A percentile compares a stretch with the other conserved stretches of the same genome.
These are phyloP conservation scores for Cordyceps farinosa DNA, from an alignment of 2,329 filamentous ascomycete genomes.

Conservation along the genomic window DNA sequence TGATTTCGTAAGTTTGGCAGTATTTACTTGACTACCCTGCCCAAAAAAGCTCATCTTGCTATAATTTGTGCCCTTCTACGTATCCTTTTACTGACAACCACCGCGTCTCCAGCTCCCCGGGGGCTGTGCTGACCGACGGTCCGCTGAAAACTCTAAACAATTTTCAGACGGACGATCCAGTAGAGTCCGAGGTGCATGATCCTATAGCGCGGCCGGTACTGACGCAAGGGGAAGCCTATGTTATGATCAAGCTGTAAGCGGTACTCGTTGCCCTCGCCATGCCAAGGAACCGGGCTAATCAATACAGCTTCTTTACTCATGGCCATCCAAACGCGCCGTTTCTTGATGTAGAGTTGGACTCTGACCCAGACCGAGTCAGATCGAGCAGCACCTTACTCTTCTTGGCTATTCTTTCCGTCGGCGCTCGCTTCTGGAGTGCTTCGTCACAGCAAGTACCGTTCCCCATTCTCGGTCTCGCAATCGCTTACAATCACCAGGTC, in stretches of 20 bases:
- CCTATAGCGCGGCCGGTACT: background rate
- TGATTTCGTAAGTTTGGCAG: background rate
- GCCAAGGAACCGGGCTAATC: background rate
- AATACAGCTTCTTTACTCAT: background rate
- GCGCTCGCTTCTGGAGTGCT: constrained; percentile 3
- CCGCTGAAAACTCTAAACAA: constrained; percentile 1
- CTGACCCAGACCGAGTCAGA: background rate
- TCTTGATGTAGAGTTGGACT: background rate
- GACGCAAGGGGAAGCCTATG: background rate
- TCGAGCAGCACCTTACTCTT: background rate
- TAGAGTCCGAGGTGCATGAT: background rate
- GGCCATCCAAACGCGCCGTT: constrained; percentile 4
- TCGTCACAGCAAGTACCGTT: background rate
- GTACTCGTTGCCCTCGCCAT: background rate
- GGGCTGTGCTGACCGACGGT: background rate
- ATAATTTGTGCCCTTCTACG: background rate
- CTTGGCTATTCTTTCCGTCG: background rate
- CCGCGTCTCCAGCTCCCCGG: background rate
- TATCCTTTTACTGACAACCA: background rate
- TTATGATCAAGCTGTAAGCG: background rate
- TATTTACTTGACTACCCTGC: background rate
- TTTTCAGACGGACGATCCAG: background rate
- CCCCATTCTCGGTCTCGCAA: background rate
- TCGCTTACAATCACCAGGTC: background rate
- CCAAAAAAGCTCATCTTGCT: background rate